Base-by-base conservation (phyloP, 345 rosid species). In the Pistacia integerrima region DNA sequence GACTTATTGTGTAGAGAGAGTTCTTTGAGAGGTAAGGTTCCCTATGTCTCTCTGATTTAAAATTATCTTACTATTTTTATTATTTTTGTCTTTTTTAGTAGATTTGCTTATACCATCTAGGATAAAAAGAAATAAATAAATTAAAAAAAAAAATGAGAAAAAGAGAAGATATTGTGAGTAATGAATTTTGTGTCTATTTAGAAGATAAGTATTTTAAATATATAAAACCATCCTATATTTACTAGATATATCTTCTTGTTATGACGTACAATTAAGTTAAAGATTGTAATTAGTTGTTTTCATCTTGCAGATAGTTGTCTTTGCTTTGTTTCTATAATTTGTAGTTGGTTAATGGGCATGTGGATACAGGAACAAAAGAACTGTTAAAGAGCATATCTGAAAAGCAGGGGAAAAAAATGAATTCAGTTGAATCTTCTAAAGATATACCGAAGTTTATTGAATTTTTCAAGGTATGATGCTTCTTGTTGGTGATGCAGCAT, bases 321-420 rank as follows among this genome's bases (percentile, higher is more conserved):
- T 75, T 55, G 58, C 63, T 49, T 76, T 60, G 55, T 81, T 22
- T 73, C 72, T 61, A 16, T 71, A 55, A 57, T 70, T 35, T 74
- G 30, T 61, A 36, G 49, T 75, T 38, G 58, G 49, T 64, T 59
- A 64, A 35, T 71, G 67, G 71, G 57, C 61, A 36, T 59, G 48
- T 76, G 73, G 77, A 75, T 87, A 78, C 85, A 95, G 99, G 98
- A 65, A 94, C 93, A 58, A 93, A 92, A 73, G 97, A 95, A 83
- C 75, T 95, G 56, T 77, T 95, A 78, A 91, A 79, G 62, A 91
- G 84, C 79, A 81, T 95, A 59, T 95, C 99, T 11, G 98, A 93
- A 80, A 95, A 87, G 87, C 96, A 93, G 75, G 98, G 98, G 76
- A 88, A 79, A 85, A 87, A 95, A 75, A 93, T 93, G 99, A 88